Conservation (phyloP, 352 stramenopile genomes). For the Nothophytophthora sp. region DNA sequence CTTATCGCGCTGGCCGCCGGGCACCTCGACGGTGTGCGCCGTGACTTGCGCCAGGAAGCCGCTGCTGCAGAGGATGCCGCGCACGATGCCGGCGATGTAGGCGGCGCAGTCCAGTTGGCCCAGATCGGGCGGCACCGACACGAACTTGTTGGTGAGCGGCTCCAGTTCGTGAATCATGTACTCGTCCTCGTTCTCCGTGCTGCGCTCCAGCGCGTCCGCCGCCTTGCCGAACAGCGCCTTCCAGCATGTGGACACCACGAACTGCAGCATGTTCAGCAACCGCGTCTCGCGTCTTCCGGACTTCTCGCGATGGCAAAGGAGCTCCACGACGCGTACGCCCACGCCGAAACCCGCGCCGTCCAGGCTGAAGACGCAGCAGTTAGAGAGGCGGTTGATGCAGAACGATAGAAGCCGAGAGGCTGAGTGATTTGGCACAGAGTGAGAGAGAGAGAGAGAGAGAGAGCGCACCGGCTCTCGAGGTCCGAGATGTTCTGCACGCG, state of each 20-base stretch:
- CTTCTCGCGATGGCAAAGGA: slow-evolving; percentile 89
- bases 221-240: slow-evolving; percentile 97
- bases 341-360: slow-evolving; percentile 96
- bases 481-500: slow-evolving; percentile 96
- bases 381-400: not conserved
- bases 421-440: not conserved
- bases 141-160: slow-evolving; percentile 96
- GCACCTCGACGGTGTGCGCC: slow-evolving; percentile 73
- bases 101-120: slow-evolving; percentile 96
- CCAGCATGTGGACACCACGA: slow-evolving; percentile 94
- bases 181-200: slow-evolving; percentile 97
- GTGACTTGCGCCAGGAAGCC: slow-evolving; percentile 83
- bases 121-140: slow-evolving; percentile 95
- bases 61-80: slow-evolving; percentile 85
- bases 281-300: slow-evolving; percentile 77
- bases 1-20: slow-evolving; percentile 64
- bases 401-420: no score
- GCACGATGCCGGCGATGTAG: slow-evolving; percentile 96
- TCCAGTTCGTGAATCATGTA: slow-evolving; percentile 98
- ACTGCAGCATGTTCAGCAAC: slow-evolving; percentile 90
- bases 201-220: slow-evolving; percentile 95
- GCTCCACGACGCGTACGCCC: slow-evolving; percentile 94
- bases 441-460: not conserved
- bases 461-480: slow-evolving; percentile 87
- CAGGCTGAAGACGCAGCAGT: slow-evolving; percentile 44